Conservation (phyloP, 352 stramenopile species). For the Phytophthora chlamydospora region DNA sequence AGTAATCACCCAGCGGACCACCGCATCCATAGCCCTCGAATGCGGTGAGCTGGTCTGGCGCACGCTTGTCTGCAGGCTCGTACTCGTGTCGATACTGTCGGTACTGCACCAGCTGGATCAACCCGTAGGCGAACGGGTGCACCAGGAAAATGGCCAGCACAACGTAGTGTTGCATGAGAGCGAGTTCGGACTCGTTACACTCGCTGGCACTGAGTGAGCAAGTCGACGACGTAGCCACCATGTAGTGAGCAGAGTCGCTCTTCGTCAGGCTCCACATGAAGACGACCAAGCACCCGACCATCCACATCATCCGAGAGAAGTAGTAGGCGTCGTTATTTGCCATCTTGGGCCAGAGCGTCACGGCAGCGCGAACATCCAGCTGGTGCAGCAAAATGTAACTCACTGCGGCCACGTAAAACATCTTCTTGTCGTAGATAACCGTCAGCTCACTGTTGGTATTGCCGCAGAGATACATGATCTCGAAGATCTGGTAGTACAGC, state of each 20-base stretch:
- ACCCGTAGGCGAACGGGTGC: slow-evolving; percentile 36
- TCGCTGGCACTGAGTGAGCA: slow-evolving; percentile 32
- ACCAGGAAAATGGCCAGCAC: slow-evolving; percentile 32
- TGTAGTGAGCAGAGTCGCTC: slow-evolving; percentile 24
- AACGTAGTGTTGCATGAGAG: slow-evolving; percentile 41
- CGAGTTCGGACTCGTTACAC: slow-evolving; percentile 26
- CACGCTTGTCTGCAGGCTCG: slow-evolving; percentile 25
- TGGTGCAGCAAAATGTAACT: slow-evolving; percentile 45
- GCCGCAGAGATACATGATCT: slow-evolving; percentile 35
- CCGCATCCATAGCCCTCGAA: slow-evolving; percentile 47
- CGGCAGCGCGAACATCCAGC: slow-evolving; percentile 38
- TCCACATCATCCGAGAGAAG: slow-evolving; percentile 39
- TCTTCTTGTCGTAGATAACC: slow-evolving; percentile 39
- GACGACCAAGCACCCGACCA: slow-evolving; percentile 31
- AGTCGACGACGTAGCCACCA: slow-evolving; percentile 24
- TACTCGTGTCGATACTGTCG: slow-evolving; percentile 37
- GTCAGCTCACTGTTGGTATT: slow-evolving; percentile 21
- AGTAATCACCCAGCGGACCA: slow-evolving; percentile 38
- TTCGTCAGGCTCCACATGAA: slow-evolving; percentile 41
- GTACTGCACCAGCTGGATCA: slow-evolving; percentile 47
- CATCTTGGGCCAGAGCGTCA: slow-evolving; percentile 49
- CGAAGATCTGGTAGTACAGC: slow-evolving; percentile 52
- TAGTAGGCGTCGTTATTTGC: slow-evolving; percentile 52
- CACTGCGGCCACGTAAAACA: slow-evolving; percentile 41
- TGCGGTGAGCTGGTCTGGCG: slow-evolving; percentile 32